A percentile compares a stretch with the other conserved stretches of the same genome.
Conservation (phyloP, 495 filamentous ascomycete genomes). For the Hypoxylon lienhwacheense region DNA sequence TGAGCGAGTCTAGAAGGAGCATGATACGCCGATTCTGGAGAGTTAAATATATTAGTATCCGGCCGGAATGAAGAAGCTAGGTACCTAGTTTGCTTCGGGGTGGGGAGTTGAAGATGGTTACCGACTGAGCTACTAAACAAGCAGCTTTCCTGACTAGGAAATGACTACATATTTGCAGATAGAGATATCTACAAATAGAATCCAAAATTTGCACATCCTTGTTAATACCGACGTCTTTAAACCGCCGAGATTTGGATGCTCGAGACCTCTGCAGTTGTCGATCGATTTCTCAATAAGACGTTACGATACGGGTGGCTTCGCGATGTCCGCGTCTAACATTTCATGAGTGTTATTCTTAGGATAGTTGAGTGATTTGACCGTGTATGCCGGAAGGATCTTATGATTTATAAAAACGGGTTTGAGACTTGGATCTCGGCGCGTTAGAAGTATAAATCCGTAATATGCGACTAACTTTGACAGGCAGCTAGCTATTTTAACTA, state of each 20-base stretch:
- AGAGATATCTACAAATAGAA: conserved; percentile 1
- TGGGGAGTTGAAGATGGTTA: no score
- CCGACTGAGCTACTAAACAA: no score
- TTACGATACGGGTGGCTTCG: neutral
- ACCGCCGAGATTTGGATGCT: no score
- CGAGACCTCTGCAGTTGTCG: neutral
- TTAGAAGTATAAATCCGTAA: conserved; percentile 8
- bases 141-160: no score
- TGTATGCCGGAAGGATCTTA: conserved; percentile 10
- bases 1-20: no score
- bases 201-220: conserved; percentile 16
- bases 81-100: no score
- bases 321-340: neutral
- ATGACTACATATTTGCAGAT: neutral
- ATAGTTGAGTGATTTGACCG: no score
- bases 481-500: conserved; percentile 8
- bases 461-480: conserved; percentile 22
- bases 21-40: no score
- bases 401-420: no score
- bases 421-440: conserved; percentile 14
- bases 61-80: no score
- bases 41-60: no score
- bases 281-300: conserved; percentile 5
- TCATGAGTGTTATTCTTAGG: neutral
- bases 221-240: conserved; percentile 3